phyloP scores from a whole-genome alignment of 257 asterid species.

The Jaltomata sinuosa region DNA sequence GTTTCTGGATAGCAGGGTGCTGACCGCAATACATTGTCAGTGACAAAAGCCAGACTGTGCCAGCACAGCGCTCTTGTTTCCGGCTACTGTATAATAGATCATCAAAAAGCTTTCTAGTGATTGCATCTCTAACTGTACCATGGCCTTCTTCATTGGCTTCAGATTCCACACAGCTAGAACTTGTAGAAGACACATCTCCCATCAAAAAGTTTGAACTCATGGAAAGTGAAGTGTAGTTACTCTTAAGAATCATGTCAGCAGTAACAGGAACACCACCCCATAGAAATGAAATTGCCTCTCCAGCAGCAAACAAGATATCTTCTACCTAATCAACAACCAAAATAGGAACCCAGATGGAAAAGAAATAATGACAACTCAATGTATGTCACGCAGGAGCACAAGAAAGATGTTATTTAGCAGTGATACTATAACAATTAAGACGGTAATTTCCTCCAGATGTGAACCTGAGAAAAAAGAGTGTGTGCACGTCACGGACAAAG shows the following conservation, averaged over 20 bases:
- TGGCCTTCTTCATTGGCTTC: constrained; percentile 50
- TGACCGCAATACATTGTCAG: constrained; percentile 88
- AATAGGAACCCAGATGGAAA: constrained; percentile 1
- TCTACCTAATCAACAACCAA: constrained; percentile 53
- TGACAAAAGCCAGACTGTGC: constrained; percentile 95
- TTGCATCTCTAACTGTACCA: constrained; percentile 64
- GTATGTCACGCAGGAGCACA: background rate
- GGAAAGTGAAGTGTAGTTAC: constrained; percentile 88
- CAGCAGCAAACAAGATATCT: constrained; percentile 95
- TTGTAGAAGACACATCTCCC: constrained; percentile 67
- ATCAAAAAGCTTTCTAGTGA: constrained; percentile 86
- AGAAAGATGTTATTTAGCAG: background rate
- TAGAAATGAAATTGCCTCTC: constrained; percentile 93
- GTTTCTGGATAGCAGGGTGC: constrained; percentile 61
- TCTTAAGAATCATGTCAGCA: constrained; percentile 65
- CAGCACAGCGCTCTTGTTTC: constrained; percentile 98
- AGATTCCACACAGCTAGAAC: constrained; percentile 29
- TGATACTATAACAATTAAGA: background rate
- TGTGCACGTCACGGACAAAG: background rate
- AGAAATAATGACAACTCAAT: background rate
- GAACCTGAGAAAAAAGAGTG: background rate
- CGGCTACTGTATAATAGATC: constrained; percentile 79
- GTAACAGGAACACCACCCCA: constrained; percentile 99
- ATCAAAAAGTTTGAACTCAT: constrained; percentile 80
- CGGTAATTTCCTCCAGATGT: background rate